Evolutionary conservation across 1,139 yeast genomes (phyloP), one percentile per base, ranked within the genome.

Genomic region (Taphrina pruni): DNA sequence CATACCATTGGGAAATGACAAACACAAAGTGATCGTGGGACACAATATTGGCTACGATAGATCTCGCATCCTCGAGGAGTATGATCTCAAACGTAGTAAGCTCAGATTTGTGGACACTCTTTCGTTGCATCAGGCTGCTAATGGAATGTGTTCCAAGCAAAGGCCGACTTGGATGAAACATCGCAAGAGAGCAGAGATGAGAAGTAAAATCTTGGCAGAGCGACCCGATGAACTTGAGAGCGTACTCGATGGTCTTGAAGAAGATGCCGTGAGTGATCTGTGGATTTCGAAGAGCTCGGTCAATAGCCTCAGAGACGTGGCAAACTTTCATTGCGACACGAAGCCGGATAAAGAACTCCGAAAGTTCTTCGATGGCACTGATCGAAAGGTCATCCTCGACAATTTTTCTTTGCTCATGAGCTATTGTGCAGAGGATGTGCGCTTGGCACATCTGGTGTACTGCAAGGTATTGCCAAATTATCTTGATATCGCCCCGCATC

Each of bases 121-220:
- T 94, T 88, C 98, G 0, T 80, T 95, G 35, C 99, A 95, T 79
- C 87, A 93, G 50, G 96, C 98, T 0, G 87, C 87, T 0, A 87
- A 90, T 66, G 99, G 99, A 0, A 88, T 95, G 84, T 90, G 97
- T 76, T 90, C 98, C 0, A 87, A 91, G 73, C 99, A 95, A 76
- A 80, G 98, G 71, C 89, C 93, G 0, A 82, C 84, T 35, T 95
- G 95, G 92, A 79, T 86, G 75, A 87, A 86, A 72, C 87, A 85
- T 75, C 84, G 83, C 70, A 86, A 72, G 75, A 72, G 71, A 73
- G 66, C 71, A 74, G 73, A 72, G 58, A 69, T 66, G 68, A 67
- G 72, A 71, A 65, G 69, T 71, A 71, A 32, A 36, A 64, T 57
- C 6, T 46, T 56, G 7, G 75, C 72, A 9, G 72, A 72, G 26